Base-by-base conservation (phyloP, 495 filamentous ascomycete species). In the Daldinia childiae region DNA sequence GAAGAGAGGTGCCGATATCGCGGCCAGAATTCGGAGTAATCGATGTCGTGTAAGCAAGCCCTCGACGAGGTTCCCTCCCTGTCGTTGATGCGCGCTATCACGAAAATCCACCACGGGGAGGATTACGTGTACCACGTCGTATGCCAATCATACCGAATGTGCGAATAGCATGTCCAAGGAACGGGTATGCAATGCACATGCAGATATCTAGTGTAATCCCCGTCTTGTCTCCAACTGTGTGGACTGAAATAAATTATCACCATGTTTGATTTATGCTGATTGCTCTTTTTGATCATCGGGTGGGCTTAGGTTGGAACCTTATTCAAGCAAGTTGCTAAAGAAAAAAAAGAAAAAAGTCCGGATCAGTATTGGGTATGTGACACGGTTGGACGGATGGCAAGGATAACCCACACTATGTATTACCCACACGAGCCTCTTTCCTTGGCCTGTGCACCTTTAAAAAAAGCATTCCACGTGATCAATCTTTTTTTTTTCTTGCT, bases 131-230 rank as follows among this genome's bases (percentile, higher is more conserved):
- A 62, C 71, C 27, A 58, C 64, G 29, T 64, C 45, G 55, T 41
- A 65, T 62, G n/a, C 62, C 50, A 66, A 66, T 58, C 48, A 66
- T 26, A 17, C 9, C 39, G 3, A 19, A 48, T n/a, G 21, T 57
- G 56, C 26, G 32, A 56, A 50, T 24, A 24, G 32, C 32, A 60
- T 30, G 51, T 24, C 51, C 12, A 48, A n/a, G 29, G 27, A 39
- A 63, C 71, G 71, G 71, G 65, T 73, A 73, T 73, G 65, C 64
- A 38, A 68, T 68, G 64, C 39, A 57, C 60, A 64, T 68, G 64
- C 64, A 64, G 21, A 26, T 30, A 48, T 62, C 51, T 36, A n/a
- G n/a, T n/a, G n/a, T n/a, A 6, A 58, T 41, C 38, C 21, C 21
- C 24, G 17, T 29, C 11, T 17, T 7, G 39, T 52, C 38, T 62